Evolutionary conservation across 2,329 filamentous ascomycete species (phyloP).

Genomic region (Phaeosphaeriaceae sp.): DNA sequence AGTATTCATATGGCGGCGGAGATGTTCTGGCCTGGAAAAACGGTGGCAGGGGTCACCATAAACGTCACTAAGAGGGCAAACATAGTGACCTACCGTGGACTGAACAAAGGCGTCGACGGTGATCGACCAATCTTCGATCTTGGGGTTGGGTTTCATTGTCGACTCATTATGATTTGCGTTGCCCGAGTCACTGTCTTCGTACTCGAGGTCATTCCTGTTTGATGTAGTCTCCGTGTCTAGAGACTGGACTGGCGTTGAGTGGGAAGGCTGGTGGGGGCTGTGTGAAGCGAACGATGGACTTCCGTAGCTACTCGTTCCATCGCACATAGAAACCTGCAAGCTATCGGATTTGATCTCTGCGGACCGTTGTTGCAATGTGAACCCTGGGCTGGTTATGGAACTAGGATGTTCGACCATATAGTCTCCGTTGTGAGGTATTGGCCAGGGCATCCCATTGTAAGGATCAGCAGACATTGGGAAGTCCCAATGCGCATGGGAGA

Average conservation of each 20-base stretch:
- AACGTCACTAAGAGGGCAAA: slow-evolving; percentile 6
- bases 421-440: neutral
- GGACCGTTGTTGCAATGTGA: slow-evolving; percentile 4
- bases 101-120: slow-evolving; percentile 1
- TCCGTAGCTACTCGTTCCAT: neutral
- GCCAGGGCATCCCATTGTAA: too few species aligned
- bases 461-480: too few species aligned
- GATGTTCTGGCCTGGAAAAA: slow-evolving; percentile 30
- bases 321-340: neutral
- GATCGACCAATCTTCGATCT: slow-evolving; percentile 17
- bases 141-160: slow-evolving; percentile 10
- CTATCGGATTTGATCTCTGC: neutral
- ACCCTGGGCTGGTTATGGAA: neutral
- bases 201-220: too few species aligned
- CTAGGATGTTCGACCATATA: slow-evolving; percentile 3
- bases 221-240: neutral
- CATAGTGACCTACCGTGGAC: slow-evolving; percentile 12
- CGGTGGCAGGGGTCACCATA: slow-evolving; percentile 7
- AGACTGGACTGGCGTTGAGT: neutral
- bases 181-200: slow-evolving; percentile 3
- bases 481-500: too few species aligned
- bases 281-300: too few species aligned
- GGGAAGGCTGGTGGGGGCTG: neutral
- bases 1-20: slow-evolving; percentile 26
- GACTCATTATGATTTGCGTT: neutral